Percentiles rank a stretch among this genome's conserved stretches.
Evolutionary conservation across 106 monocot genomes (phyloP).

Genomic region (Iris macrosiphon): DNA sequence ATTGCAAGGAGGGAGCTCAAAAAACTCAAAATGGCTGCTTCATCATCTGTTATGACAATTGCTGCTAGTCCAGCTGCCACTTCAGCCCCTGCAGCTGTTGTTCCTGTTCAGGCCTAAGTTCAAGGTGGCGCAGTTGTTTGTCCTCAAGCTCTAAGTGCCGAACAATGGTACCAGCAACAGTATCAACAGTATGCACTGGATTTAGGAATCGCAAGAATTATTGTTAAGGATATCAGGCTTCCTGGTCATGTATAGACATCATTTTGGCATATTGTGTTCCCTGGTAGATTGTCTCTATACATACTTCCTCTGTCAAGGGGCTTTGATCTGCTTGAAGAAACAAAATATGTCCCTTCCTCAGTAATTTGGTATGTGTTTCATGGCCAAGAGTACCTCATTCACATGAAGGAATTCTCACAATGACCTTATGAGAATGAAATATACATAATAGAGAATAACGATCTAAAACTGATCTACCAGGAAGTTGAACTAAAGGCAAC

Average conservation of each 20-base stretch:
- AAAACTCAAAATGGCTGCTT: slow-evolving; percentile 76
- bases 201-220: slow-evolving; percentile 47
- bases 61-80: slow-evolving; percentile 1
- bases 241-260: slow-evolving; percentile 70
- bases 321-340: slow-evolving; percentile 24
- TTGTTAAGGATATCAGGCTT: slow-evolving; percentile 82
- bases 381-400: slow-evolving; percentile 56
- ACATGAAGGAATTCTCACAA: slow-evolving; percentile 47
- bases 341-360: slow-evolving; percentile 23
- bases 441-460: slow-evolving; percentile 66
- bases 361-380: slow-evolving; percentile 60
- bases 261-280: slow-evolving; percentile 65
- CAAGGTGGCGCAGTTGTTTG: slow-evolving; percentile 19
- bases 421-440: slow-evolving; percentile 51
- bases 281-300: slow-evolving; percentile 44
- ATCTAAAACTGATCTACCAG: too few relatives aligned
- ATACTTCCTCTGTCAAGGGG: slow-evolving; percentile 35
- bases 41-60: slow-evolving; percentile 4
- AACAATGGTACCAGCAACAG: slow-evolving; percentile 93
- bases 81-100: slow-evolving; percentile 9
- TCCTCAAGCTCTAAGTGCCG: slow-evolving; percentile 31
- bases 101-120: slow-evolving; percentile 22
- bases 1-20: slow-evolving; percentile 76
- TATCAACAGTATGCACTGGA: slow-evolving; percentile 31
- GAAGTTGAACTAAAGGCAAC: too few relatives aligned